Base-by-base conservation (phyloP, 1,284 basidiomycete genomes). In the Trichosporon sp. region DNA sequence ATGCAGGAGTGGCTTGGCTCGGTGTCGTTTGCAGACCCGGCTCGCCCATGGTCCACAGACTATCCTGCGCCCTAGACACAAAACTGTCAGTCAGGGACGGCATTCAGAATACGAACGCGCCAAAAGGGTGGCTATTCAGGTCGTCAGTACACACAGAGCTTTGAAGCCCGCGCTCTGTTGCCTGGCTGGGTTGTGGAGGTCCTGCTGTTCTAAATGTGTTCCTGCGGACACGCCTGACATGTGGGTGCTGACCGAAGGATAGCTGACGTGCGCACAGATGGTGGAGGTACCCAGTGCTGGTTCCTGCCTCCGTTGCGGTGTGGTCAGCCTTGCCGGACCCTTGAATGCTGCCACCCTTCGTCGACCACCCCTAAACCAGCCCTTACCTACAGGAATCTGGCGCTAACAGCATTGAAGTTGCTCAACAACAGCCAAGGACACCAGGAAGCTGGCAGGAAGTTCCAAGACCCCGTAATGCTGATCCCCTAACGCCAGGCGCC, bases 381-480 rank as follows among this genome's bases (percentile, higher is more conserved):
- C 51, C 51, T 54, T 54, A 54, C 19, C 19, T 0, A 54, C 43
- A 46, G 43, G 43, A 46, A 46, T 16, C 43, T n/a, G 43, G 16
- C 16, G 16, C 43, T 46, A 46, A n/a, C 14, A 46, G 43, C 43
- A 46, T 16, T n/a, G 43, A 46, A 40, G 11, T 40, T 10, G 38
- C 38, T 10, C 38, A 40, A 40, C 10, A 14, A n/a, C 43, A 46
- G 43, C 16, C 43, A 46, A 46, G 43, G 43, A 11, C 16, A n/a
- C 2, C 43, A 46, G 43, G 43, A 46, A n/a, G 43, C 43, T n/a
- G 4, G 7, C 43, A 46, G 54, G 26, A 26, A 11, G 26, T 31
- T 14, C 21, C 54, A 59, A 59, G 54, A 63, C 59, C 59, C 59
- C 59, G 59, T 63, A 35, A 63, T 63, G 32, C 59, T 32, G 59